Percentiles rank a stretch among this genome's conserved stretches.
These are phyloP conservation scores for Aspergillus glaucus DNA, from an alignment of 2,329 filamentous ascomycete genomes.

Conservation along the genomic window DNA sequence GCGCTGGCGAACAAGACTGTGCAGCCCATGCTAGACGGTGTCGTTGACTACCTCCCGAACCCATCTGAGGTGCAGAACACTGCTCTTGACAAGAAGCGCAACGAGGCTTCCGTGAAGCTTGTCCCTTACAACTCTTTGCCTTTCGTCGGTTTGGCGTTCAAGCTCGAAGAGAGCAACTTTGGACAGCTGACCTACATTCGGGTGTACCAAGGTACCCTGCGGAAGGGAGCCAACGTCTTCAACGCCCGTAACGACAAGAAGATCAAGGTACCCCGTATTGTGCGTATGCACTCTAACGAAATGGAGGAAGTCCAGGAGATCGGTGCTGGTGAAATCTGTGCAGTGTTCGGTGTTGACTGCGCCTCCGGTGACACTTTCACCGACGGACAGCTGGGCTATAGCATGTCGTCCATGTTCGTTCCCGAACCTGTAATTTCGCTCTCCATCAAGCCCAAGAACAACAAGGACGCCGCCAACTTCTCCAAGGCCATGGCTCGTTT, in stretches of 20 bases:
- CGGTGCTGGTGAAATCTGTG: constrained; percentile 94
- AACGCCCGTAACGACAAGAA: constrained; percentile 94
- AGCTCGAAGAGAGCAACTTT: constrained; percentile 97
- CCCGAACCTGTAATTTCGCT: constrained; percentile 97
- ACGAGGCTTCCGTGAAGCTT: constrained; percentile 75
- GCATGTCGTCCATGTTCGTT: constrained; percentile 95
- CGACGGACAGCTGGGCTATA: constrained; percentile 84
- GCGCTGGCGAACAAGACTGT: constrained; percentile 91
- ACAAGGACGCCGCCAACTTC: constrained; percentile 87
- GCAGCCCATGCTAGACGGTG: constrained; percentile 93
- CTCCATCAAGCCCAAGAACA: constrained; percentile 92
- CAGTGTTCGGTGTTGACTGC: constrained; percentile 96
- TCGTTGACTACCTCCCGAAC: constrained; percentile 93
- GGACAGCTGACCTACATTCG: constrained; percentile 97
- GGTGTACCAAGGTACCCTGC: constrained; percentile 89
- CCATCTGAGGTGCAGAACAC: constrained; percentile 82
- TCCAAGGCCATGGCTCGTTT: constrained; percentile 98
- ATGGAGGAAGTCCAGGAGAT: constrained; percentile 96
- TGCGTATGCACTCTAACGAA: constrained; percentile 98
- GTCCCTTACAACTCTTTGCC: constrained; percentile 90
- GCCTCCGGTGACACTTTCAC: constrained; percentile 98
- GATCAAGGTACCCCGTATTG: constrained; percentile 92
- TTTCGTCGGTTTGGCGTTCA: constrained; percentile 94
- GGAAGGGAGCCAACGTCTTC: constrained; percentile 83
- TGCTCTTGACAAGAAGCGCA: constrained; percentile 74